Percentiles rank a stretch among this genome's conserved stretches.
phyloP scores from a whole-genome alignment of 2,329 filamentous ascomycete genomes.

The Pestalotiopsis sp. region DNA sequence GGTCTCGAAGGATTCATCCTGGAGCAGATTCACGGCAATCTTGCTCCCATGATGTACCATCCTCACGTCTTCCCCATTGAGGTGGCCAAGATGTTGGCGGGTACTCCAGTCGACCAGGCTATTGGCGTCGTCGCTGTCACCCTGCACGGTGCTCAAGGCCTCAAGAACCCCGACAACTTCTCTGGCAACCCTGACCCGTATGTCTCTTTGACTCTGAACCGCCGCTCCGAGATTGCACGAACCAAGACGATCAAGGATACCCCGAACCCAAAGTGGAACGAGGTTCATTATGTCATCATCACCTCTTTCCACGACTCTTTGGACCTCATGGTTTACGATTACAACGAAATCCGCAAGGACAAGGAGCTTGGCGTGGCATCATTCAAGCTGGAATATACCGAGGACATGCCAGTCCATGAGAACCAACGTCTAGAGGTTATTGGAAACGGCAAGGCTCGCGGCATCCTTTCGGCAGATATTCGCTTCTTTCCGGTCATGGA shows the following conservation, averaged over 20 bases:
- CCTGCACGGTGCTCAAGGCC: conserved; percentile 83
- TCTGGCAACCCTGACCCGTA: conserved; percentile 91
- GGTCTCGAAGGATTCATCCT: conserved; percentile 91
- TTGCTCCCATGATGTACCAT: conserved; percentile 96
- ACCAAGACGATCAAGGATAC: conserved; percentile 89
- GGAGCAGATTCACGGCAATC: conserved; percentile 91
- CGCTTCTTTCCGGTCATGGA: conserved; percentile 94
- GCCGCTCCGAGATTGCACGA: conserved; percentile 75
- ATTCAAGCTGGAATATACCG: conserved; percentile 80
- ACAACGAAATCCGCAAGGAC: conserved; percentile 94
- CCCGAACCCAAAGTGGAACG: conserved; percentile 88
- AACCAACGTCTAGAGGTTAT: conserved; percentile 84
- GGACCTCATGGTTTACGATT: conserved; percentile 84
- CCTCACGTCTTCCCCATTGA: conserved; percentile 98
- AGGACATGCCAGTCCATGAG: conserved; percentile 75
- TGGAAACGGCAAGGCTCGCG: conserved; percentile 80
- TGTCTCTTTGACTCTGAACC: conserved; percentile 79
- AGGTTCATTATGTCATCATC: conserved; percentile 93
- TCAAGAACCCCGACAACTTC: conserved; percentile 96
- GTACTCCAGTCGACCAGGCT: conserved; percentile 90
- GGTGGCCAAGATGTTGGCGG: conserved; percentile 96
- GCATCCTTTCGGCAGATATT: conserved; percentile 77
- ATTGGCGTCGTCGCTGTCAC: conserved; percentile 92
- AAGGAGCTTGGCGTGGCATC: conserved; percentile 89
- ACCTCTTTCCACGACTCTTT: conserved; percentile 87